These are phyloP conservation scores for Pseudocercospora fijiensis DNA, from an alignment of 2,329 filamentous ascomycete genomes.

Conservation along the genomic window DNA sequence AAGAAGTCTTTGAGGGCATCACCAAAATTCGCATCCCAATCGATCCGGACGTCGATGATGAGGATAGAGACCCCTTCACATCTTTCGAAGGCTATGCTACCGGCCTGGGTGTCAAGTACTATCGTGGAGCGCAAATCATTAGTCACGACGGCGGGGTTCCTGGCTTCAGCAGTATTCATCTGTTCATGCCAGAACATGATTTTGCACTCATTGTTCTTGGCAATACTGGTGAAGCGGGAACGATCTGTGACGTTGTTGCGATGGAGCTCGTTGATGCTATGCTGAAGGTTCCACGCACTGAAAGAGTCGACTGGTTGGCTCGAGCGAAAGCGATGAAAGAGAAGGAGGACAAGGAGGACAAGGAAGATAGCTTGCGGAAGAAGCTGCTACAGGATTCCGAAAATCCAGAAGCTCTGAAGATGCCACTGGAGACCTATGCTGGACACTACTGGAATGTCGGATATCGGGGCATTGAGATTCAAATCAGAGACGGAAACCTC, in stretches of 20 bases:
- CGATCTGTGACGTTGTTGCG: slow-evolving; percentile 19
- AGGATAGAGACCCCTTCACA: slow-evolving; percentile 23
- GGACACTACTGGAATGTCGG: slow-evolving; percentile 33
- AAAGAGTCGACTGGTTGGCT: slow-evolving; percentile 26
- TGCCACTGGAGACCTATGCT: slow-evolving; percentile 27
- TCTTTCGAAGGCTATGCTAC: slow-evolving; percentile 32
- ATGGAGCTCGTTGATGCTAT: slow-evolving; percentile 32
- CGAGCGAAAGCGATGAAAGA: slow-evolving; percentile 4
- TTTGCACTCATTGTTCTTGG: slow-evolving; percentile 37
- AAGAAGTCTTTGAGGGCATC: slow-evolving; percentile 30
- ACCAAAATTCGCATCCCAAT: slow-evolving; percentile 30
- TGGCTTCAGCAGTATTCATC: slow-evolving; percentile 33
- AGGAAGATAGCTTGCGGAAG: slow-evolving; percentile 13
- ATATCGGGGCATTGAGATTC: slow-evolving; percentile 33
- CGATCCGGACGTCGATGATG: slow-evolving; percentile 15
- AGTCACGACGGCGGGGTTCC: slow-evolving; percentile 34
- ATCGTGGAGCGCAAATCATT: slow-evolving; percentile 35
- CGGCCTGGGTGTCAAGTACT: slow-evolving; percentile 34
- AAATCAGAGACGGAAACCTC: slow-evolving; percentile 31
- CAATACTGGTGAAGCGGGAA: slow-evolving; percentile 28
- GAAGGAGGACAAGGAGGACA: slow-evolving; percentile 10
- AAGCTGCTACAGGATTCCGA: slow-evolving; percentile 14
- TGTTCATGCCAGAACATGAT: slow-evolving; percentile 34
- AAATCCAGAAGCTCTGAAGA: slow-evolving; percentile 18
- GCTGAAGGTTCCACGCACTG: slow-evolving; percentile 22